A percentile compares a stretch with the other conserved stretches of the same genome.
Evolutionary conservation across 2,329 filamentous ascomycete genomes (phyloP).

Genomic region (Endoconidiophora laricicola): DNA sequence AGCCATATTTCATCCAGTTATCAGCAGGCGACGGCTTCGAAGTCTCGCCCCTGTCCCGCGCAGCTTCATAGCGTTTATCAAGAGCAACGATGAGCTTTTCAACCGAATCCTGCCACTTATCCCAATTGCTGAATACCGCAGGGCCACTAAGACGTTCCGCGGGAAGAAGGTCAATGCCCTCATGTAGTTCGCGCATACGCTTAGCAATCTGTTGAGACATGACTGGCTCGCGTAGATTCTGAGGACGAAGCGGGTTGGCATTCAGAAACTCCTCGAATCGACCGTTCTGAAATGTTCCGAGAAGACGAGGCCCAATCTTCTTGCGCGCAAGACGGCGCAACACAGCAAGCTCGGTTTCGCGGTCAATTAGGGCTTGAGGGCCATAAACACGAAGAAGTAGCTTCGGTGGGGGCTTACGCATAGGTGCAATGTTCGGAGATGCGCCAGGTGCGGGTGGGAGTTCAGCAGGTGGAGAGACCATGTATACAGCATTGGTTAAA

Average conservation of each 20-base stretch:
- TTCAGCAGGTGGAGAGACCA: constrained; percentile 59
- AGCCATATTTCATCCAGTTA: constrained; percentile 51
- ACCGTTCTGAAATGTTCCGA: constrained; percentile 87
- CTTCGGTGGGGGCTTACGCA: constrained; percentile 37
- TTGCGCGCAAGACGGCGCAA: constrained; percentile 74
- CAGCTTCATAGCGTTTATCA: constrained; percentile 40
- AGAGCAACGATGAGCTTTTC: constrained; percentile 39
- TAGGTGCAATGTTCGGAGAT: constrained; percentile 23
- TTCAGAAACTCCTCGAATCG: constrained; percentile 92
- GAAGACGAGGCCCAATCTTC: constrained; percentile 76
- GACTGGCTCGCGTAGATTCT: constrained; percentile 61
- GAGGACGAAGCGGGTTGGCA: constrained; percentile 60
- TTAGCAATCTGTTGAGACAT: constrained; percentile 90
- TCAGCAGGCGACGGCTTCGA: constrained; percentile 18
- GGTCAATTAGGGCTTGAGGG: constrained; percentile 86
- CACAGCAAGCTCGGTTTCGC: constrained; percentile 76
- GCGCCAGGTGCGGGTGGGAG: constrained; percentile 16
- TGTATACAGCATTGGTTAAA: constrained; percentile 90
- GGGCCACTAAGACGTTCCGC: constrained; percentile 65
- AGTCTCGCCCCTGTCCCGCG: constrained; percentile 17
- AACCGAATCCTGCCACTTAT: constrained; percentile 65
- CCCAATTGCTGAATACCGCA: constrained; percentile 84
- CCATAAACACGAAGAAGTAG: constrained; percentile 85
- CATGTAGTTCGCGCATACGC: constrained; percentile 89
- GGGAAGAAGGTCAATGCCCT: constrained; percentile 73